phyloP scores from a whole-genome alignment of 768 basidiomycete species.

The Mycena vulgaris region DNA sequence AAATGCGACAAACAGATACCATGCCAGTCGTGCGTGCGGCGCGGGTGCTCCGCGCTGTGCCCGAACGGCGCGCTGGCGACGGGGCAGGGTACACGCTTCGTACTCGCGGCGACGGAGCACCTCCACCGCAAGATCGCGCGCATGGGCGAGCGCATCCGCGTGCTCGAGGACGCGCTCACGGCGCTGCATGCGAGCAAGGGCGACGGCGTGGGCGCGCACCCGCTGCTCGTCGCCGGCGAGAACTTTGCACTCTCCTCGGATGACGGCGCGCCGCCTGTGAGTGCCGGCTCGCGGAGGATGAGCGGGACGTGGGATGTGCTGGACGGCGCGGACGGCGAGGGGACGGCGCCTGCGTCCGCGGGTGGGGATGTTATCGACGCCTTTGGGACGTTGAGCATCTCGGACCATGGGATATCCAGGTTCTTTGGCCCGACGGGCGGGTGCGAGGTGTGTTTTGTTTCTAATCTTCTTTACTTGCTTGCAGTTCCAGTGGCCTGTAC shows the following conservation, averaged over 20 bases:
- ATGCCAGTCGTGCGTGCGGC: slow-evolving; percentile 81
- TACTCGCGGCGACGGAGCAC: slow-evolving; percentile 77
- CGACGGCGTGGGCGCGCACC: slow-evolving; percentile 55
- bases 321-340: slow-evolving; percentile 17
- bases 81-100: slow-evolving; percentile 83
- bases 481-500: background rate
- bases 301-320: slow-evolving; percentile 27
- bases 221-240: slow-evolving; percentile 57
- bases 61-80: slow-evolving; percentile 84
- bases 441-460: slow-evolving; percentile 67
- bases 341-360: slow-evolving; percentile 30
- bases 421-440: slow-evolving; percentile 81
- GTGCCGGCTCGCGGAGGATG: background rate
- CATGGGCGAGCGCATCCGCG: slow-evolving; percentile 68
- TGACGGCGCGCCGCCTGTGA: slow-evolving; percentile 4
- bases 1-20: slow-evolving; percentile 89
- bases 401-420: slow-evolving; percentile 71
- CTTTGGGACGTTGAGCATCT: slow-evolving; percentile 74
- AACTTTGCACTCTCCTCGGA: slow-evolving; percentile 22
- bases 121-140: slow-evolving; percentile 70
- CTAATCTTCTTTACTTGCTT: slow-evolving; percentile 7
- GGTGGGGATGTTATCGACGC: slow-evolving; percentile 64
- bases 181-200: slow-evolving; percentile 60
- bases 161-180: slow-evolving; percentile 74
- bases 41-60: slow-evolving; percentile 80